Evolutionary conservation across 2,329 filamentous ascomycete species (phyloP).

Genomic region (Biscogniauxia sp.): DNA sequence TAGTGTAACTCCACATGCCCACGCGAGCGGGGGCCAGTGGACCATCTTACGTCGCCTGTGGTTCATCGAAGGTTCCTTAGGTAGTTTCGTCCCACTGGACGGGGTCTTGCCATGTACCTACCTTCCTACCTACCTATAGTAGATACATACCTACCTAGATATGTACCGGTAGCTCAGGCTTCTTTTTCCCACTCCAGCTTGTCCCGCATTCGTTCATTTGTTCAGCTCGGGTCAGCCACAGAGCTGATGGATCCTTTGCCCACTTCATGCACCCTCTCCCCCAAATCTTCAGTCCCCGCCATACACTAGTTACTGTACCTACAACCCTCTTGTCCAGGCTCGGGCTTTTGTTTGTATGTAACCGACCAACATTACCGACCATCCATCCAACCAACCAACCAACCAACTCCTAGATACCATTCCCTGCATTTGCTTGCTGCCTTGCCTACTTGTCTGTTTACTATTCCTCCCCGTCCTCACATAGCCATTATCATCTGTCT

Average conservation of each 20-base stretch:
- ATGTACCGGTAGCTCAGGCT: no score
- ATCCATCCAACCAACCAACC: no score
- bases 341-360: neutral
- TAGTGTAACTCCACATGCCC: neutral
- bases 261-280: neutral
- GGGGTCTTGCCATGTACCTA: no score
- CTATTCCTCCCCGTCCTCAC: neutral
- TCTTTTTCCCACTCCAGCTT: neutral
- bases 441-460: neutral
- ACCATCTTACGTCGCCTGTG: neutral
- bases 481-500: neutral
- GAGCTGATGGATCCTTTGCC: neutral
- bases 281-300: no score
- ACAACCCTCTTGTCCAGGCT: neutral
- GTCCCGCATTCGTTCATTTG: constrained; percentile 1
- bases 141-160: no score
- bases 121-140: no score
- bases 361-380: neutral
- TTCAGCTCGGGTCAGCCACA: neutral
- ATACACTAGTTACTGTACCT: no score
- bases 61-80: neutral
- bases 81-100: no score
- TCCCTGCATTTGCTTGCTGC: neutral
- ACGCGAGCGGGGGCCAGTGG: no score
- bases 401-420: neutral